These are phyloP conservation scores for Achlya hypogyna DNA, from an alignment of 352 stramenopile species.

Conservation along the genomic window DNA sequence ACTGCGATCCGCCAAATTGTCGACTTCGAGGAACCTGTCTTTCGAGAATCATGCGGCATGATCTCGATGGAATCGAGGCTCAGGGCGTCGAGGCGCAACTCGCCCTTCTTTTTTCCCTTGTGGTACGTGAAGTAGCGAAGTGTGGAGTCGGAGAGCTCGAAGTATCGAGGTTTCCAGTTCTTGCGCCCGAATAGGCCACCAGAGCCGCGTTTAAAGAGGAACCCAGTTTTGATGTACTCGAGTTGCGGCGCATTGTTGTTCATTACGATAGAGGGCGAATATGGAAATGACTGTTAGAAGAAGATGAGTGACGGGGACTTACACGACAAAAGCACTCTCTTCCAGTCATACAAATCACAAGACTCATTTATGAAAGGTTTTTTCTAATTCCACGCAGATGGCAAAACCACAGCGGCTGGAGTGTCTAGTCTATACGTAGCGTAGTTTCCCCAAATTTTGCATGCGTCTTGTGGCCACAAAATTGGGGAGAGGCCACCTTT, in stretches of 20 bases:
- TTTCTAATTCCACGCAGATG: no score
- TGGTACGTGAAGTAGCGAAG: constrained; percentile 73
- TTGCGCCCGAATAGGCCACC: constrained; percentile 49
- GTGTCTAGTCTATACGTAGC: no score
- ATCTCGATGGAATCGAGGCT: constrained; percentile 55
- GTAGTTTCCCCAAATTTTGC: no score
- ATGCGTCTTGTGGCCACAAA: no score
- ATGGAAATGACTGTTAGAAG: no score
- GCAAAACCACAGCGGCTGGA: no score
- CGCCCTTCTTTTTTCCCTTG: constrained; percentile 61
- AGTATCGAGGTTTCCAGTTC: constrained; percentile 76
- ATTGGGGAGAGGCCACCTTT: no score
- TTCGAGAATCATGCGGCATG: constrained; percentile 69
- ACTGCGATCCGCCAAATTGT: constrained; percentile 77
- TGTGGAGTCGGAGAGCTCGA: constrained; percentile 40
- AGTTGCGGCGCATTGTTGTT: constrained; percentile 15
- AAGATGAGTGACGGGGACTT: no score
- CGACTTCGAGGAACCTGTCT: constrained; percentile 55
- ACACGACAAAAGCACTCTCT: no score
- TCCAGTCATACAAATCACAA: no score
- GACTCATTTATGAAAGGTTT: no score
- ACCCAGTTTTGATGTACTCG: constrained; percentile 52
- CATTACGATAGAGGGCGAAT: no score
- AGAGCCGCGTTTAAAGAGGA: constrained; percentile 72
- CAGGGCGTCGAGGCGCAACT: constrained; percentile 52